Evolutionary conservation across 129 eudicot species (phyloP).

Genomic region (Pulicaria dysenterica): DNA sequence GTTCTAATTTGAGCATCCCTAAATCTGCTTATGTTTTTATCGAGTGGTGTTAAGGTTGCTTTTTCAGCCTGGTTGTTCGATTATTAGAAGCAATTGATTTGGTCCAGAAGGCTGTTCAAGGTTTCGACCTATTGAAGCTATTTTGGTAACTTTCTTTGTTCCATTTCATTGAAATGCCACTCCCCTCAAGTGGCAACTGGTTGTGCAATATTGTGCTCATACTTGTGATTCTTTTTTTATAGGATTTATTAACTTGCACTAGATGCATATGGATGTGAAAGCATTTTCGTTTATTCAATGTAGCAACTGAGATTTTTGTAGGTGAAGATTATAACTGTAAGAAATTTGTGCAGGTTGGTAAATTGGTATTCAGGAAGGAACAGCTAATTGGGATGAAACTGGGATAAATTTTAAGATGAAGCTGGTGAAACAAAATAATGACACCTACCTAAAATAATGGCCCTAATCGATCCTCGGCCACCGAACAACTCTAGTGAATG

Average conservation of each 20-base stretch:
- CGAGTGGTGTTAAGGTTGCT: no score
- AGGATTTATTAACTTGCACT: background rate
- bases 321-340: background rate
- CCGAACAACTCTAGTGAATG: no score
- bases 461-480: no score
- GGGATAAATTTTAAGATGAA: constrained; percentile 95
- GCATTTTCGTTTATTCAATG: no score
- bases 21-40: no score
- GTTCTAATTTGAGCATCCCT: no score
- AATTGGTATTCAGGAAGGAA: constrained; percentile 73
- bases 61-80: no score
- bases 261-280: background rate
- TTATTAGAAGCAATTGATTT: no score
- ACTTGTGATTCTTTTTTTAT: background rate
- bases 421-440: constrained; percentile 41
- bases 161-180: background rate
- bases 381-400: constrained; percentile 93
- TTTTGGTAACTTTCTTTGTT: no score
- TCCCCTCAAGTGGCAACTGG: background rate
- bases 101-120: no score
- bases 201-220: background rate
- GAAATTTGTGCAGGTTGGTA: constrained; percentile 74
- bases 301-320: background rate
- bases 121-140: no score
- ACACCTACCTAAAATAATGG: no score